Evolutionary conservation across 805 yeast species (phyloP), one percentile per base, ranked within the genome.

Genomic region (Zygotorulaspora florentina): DNA sequence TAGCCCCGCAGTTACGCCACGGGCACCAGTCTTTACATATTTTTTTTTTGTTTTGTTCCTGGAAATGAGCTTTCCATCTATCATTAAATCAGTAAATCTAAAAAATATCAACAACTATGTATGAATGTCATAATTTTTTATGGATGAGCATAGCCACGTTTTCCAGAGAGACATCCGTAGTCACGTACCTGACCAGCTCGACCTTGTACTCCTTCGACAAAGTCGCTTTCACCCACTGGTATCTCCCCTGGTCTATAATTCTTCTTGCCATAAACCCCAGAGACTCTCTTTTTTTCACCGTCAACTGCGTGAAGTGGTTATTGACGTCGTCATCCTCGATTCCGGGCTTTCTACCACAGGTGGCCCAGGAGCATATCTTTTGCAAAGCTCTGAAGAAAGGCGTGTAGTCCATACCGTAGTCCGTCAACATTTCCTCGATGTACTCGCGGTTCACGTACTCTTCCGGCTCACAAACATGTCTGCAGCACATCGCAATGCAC

Each of bases 401-500:
- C 10, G 46, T 35, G 29, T 59, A 52, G 1, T 48, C 16, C 8
- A 68, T 35, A 26, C 42, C 46, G 2, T 52, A 35, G 7, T 41
- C 35, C 13, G 12, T 28, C 12, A 85, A 62, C 12, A 85, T 69
- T 0, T 18, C 8, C 26, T 53, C 42, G 13, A 65, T 51, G 39
- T 42, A 64, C 4, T 31, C 43, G 15, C 52, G 56, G 39, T 66
- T 65, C 37, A 61, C 55, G 43, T 66, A 66, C 40, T 62, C 62
- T 45, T 75, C 71, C n/a, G 79, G 81, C 34, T 75, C 66, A 57
- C 97, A 90, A 16, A 83, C 81, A 58, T 89, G 97, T 45, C 97
- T 74, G 64, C 97, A 89, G 61, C 97, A 89, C 87, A 90, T 83
- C 20, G 97, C 97, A 27, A 89, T 87, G 25, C 86, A 66, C 51